A percentile compares a stretch with the other conserved stretches of the same genome.
Conservation (phyloP, 2,329 filamentous ascomycete species). For the Passalora sequoiae region DNA sequence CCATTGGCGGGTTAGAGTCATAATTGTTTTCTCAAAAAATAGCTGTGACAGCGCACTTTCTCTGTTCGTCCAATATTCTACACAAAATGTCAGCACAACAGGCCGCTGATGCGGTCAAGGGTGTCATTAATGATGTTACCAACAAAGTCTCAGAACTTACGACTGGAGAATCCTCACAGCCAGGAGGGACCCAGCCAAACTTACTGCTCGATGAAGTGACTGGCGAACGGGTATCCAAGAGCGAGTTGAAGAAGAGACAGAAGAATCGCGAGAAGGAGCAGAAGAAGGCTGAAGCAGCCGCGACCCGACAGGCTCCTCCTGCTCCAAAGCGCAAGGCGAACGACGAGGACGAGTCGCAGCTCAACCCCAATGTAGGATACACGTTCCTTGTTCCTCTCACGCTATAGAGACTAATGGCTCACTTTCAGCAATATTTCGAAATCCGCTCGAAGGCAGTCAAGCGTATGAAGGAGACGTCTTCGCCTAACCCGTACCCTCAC, state of each 20-base stretch:
- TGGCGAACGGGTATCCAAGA: conserved; percentile 66
- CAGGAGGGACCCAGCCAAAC: conserved; percentile 42
- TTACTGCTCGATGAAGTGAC: conserved; percentile 88
- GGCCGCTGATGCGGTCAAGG: conserved; percentile 36
- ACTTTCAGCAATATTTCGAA: conserved; percentile 79
- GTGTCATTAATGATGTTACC: conserved; percentile 32
- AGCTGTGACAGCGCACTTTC: no score
- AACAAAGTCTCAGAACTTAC: conserved; percentile 33
- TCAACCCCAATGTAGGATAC: conserved; percentile 68
- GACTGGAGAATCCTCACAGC: conserved; percentile 28
- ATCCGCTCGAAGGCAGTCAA: conserved; percentile 81
- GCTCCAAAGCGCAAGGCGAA: conserved; percentile 58
- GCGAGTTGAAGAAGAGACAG: conserved; percentile 79
- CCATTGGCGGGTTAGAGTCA: no score
- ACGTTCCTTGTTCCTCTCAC: conserved; percentile 17
- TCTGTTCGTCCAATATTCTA: no score
- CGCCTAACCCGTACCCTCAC: conserved; percentile 87
- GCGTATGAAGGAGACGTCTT: conserved; percentile 65
- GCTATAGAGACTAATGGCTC: not conserved
- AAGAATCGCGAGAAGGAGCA: conserved; percentile 85
- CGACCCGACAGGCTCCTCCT: conserved; percentile 55
- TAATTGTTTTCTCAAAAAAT: no score
- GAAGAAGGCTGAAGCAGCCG: conserved; percentile 82
- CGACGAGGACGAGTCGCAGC: conserved; percentile 64
- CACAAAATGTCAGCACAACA: conserved; percentile 33